Evolutionary conservation across 371 early-diverging fungal species (phyloP), one percentile per base, ranked within the genome.

Genomic region (Capillidium heterosporum): DNA sequence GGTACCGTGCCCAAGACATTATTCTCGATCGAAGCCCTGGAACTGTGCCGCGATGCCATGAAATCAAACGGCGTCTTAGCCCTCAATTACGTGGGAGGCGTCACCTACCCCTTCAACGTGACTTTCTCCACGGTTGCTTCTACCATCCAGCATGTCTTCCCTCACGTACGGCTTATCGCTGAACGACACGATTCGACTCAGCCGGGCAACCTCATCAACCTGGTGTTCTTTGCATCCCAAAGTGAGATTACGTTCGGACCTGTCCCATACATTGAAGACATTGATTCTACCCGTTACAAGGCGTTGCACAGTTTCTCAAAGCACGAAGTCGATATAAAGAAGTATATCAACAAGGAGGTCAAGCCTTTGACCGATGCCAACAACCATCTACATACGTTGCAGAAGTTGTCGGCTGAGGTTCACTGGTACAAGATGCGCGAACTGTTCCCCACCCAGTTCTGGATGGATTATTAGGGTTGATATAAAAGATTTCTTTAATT

Each of bases 11-110:
- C 84, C 1, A 64, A 68, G 1, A 43, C 62, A 0, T 63, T 90
- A 63, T 85, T 87, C 59, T 76, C 85, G 1, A 63, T 72, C 15
- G 80, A 83, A 59, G 79, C 82, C 0, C 55, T 89, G 23, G 52
- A 63, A 35, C 67, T 74, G 17, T 65, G 79, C 59, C 67, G 69
- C 52, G 65, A 77, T 17, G 75, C 84, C 21, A 60, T 90, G 57
- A 77, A 81, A 58, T 67, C 72, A 1, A 72, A 79, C 60, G 91
- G 89, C n/a, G 68, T 87, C 21, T 63, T 90, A 54, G 79, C 87
- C 1, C 58, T 90, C 70, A 84, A 83, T 69, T 77, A 72, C 66
- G 81, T 77, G 17, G 80, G 78, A 23, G 71, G 72, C 11, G 61
- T 67, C 46, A 57, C 48, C 56, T 66, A 56, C 32, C 53, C 61